phyloP scores from a whole-genome alignment of 768 basidiomycete genomes.

The Epithele typhae region DNA sequence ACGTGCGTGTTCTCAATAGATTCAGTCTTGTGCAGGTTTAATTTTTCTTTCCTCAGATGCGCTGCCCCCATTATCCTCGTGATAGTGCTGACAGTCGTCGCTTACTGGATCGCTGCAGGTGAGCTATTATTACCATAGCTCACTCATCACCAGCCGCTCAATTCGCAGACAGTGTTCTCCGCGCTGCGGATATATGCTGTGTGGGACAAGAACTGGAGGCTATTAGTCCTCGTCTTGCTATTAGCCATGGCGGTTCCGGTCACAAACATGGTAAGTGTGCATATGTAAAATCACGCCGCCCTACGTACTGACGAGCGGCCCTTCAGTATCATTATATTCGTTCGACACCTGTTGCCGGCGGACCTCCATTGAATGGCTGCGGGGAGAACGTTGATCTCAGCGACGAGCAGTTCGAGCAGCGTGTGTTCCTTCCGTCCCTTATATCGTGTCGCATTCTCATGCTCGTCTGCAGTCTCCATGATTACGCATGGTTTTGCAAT shows the following conservation, averaged over 20 bases:
- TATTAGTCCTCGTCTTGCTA: neutral
- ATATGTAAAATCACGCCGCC: neutral
- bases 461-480: neutral
- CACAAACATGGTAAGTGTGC: constrained; percentile 6
- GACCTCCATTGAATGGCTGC: constrained; percentile 6
- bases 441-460: neutral
- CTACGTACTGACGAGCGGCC: too few relatives aligned
- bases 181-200: constrained; percentile 9
- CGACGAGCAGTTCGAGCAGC: neutral
- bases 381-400: neutral
- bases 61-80: constrained; percentile 3
- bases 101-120: constrained; percentile 4
- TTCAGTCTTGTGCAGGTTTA: neutral
- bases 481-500: constrained; percentile 5
- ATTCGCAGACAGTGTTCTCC: neutral
- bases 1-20: too few relatives aligned
- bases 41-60: neutral
- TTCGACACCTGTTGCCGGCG: neutral
- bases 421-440: neutral
- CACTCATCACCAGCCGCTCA: neutral
- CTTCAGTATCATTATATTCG: constrained; percentile 6
- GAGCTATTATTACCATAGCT: neutral
- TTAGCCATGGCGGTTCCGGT: constrained; percentile 3
- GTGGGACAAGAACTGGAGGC: constrained; percentile 10
- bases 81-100: constrained; percentile 3